Evolutionary conservation across 352 stramenopile species (phyloP).

Genomic region (Phytophthora boehmeriae): DNA sequence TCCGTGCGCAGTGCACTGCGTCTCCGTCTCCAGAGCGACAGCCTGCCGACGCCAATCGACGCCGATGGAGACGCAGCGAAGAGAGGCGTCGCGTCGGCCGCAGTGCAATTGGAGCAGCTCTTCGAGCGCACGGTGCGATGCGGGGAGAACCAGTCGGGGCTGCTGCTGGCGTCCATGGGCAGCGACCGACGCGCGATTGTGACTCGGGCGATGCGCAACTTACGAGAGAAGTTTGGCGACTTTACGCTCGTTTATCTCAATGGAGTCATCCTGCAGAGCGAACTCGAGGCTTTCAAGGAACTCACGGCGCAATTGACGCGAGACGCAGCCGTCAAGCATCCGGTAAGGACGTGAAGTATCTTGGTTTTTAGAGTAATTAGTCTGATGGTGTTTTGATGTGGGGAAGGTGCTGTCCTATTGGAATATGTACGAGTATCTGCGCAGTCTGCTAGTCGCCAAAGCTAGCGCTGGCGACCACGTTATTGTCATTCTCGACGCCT

Average conservation of each 20-base stretch:
- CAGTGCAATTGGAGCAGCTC: constrained; percentile 55
- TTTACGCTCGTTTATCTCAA: constrained; percentile 83
- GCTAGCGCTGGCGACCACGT: constrained; percentile 57
- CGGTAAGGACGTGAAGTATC: constrained; percentile 28
- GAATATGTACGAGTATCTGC: constrained; percentile 88
- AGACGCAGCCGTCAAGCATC: constrained; percentile 63
- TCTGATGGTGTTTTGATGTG: constrained; percentile 3
- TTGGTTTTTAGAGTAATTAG: background rate
- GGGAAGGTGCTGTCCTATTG: constrained; percentile 67
- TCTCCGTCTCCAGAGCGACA: constrained; percentile 39
- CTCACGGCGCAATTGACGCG: constrained; percentile 70
- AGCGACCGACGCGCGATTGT: constrained; percentile 60
- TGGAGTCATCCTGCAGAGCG: constrained; percentile 78
- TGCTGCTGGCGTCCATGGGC: constrained; percentile 69
- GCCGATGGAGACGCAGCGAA: background rate
- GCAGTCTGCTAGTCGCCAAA: constrained; percentile 62
- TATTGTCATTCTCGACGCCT: constrained; percentile 72
- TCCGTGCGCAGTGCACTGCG: constrained; percentile 49
- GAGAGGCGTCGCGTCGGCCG: constrained; percentile 10
- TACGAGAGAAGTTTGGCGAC: constrained; percentile 38
- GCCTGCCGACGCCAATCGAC: background rate
- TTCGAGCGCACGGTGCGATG: constrained; percentile 72
- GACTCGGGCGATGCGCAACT: constrained; percentile 48
- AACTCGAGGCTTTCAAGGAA: constrained; percentile 88
- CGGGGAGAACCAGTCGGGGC: constrained; percentile 80